Conservation (phyloP, 192 early-diverging fungal species). For the Umbelopsis sp. region DNA sequence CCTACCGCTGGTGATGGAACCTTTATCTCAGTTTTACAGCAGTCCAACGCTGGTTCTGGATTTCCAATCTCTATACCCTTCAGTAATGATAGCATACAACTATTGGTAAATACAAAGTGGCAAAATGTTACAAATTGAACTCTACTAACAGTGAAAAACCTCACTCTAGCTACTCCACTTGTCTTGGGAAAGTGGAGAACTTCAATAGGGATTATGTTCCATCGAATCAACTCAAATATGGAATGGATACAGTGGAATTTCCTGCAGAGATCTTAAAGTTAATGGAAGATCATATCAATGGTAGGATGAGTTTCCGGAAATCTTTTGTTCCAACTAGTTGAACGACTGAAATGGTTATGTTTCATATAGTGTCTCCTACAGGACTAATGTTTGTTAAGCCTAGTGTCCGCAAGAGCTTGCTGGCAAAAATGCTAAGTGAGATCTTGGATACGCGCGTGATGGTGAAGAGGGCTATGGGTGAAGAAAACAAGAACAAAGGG, state of each 20-base stretch:
- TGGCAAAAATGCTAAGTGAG: constrained; percentile 84
- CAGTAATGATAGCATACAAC: constrained; percentile 96
- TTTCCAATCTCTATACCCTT: constrained; percentile 94
- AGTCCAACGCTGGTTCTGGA: constrained; percentile 89
- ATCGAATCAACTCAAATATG: constrained; percentile 50
- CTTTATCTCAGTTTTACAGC: constrained; percentile 77
- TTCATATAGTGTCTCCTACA: constrained; percentile 69
- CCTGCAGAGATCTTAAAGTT: constrained; percentile 61
- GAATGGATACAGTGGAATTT: constrained; percentile 61
- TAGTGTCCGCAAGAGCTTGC: constrained; percentile 74
- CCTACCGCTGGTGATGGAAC: constrained; percentile 90
- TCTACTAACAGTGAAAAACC: background rate
- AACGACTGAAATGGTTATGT: background rate
- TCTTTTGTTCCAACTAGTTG: too few species aligned
- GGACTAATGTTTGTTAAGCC: constrained; percentile 85
- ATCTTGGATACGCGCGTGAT: constrained; percentile 88
- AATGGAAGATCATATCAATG: constrained; percentile 71
- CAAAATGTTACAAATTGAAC: background rate
- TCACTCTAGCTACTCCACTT: constrained; percentile 72
- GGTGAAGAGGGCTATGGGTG: constrained; percentile 86
- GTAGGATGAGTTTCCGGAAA: constrained; percentile 34
- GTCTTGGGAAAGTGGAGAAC: constrained; percentile 60
- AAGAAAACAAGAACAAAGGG: constrained; percentile 59
- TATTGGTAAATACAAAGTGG: constrained; percentile 57
- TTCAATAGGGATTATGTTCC: background rate